Percentiles rank a stretch among this genome's conserved stretches.
Evolutionary conservation across 805 yeast genomes (phyloP).

Genomic region (Debaryomyces tyrocola): DNA sequence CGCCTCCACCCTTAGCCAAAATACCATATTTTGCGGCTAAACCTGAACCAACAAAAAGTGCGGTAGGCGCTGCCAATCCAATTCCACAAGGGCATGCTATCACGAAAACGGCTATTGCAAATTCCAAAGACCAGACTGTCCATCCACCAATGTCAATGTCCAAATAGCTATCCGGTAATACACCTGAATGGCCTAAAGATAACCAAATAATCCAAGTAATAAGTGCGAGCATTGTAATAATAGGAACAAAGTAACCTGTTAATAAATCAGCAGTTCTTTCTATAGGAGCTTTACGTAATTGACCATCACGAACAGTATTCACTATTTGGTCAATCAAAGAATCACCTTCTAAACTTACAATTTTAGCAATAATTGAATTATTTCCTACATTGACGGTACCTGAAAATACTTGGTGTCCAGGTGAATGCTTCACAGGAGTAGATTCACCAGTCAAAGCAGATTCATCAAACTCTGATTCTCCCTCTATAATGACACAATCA

Average conservation of each 20-base stretch:
- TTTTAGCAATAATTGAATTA: constrained; percentile 51
- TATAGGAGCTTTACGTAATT: constrained; percentile 68
- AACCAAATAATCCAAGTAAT: constrained; percentile 72
- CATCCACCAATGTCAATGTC: constrained; percentile 73
- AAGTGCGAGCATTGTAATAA: constrained; percentile 60
- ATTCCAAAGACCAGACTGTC: constrained; percentile 75
- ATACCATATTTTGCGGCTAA: constrained; percentile 77
- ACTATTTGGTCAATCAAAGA: constrained; percentile 72
- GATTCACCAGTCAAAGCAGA: constrained; percentile 66
- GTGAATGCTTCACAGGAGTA: constrained; percentile 52
- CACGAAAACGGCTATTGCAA: constrained; percentile 77
- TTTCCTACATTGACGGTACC: constrained; percentile 71
- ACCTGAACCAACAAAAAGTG: constrained; percentile 76
- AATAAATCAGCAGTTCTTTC: constrained; percentile 67
- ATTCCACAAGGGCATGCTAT: constrained; percentile 87
- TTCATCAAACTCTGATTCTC: constrained; percentile 54
- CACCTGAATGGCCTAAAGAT: constrained; percentile 51
- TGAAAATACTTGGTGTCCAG: constrained; percentile 69
- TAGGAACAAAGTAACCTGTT: constrained; percentile 73
- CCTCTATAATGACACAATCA: constrained; percentile 53
- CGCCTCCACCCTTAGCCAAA: constrained; percentile 78
- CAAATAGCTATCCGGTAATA: constrained; percentile 53
- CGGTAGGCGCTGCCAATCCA: constrained; percentile 84
- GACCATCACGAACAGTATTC: constrained; percentile 70
- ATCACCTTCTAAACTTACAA: constrained; percentile 59